A percentile compares a stretch with the other conserved stretches of the same genome.
phyloP scores from a whole-genome alignment of 2,329 filamentous ascomycete genomes.

The Penicillium sp. region DNA sequence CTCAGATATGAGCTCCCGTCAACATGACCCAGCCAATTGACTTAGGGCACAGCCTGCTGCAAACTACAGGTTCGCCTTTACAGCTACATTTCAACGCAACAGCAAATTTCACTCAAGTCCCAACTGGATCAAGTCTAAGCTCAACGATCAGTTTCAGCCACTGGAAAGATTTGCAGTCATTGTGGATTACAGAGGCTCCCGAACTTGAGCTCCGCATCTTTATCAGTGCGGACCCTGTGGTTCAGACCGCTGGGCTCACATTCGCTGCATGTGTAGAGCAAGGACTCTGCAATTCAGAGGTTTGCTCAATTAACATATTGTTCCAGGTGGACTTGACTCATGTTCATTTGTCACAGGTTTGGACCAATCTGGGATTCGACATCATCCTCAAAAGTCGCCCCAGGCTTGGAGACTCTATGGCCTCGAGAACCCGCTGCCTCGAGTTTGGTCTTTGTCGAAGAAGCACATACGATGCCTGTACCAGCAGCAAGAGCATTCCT shows the following conservation, averaged over 20 bases:
- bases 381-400: conserved; percentile 28
- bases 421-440: conserved; percentile 19
- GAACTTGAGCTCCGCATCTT: conserved; percentile 34
- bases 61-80: conserved; percentile 18
- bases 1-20: neutral
- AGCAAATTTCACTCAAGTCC: conserved; percentile 17
- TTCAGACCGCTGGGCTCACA: conserved; percentile 1
- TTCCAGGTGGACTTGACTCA: neutral
- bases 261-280: conserved; percentile 28
- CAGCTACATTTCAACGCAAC: conserved; percentile 29
- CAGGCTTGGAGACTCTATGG: neutral
- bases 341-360: conserved; percentile 30
- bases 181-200: conserved; percentile 38
- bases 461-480: neutral
- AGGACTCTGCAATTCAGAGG: conserved; percentile 33
- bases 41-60: conserved; percentile 25
- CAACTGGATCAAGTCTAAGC: neutral
- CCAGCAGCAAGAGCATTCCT: conserved; percentile 21
- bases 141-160: conserved; percentile 4
- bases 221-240: conserved; percentile 18
- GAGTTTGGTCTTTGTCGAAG: conserved; percentile 29
- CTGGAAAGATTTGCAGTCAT: conserved; percentile 10
- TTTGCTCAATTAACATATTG: conserved; percentile 3
- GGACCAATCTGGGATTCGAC: conserved; percentile 36
- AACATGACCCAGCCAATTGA: conserved; percentile 31